Conservation (phyloP, 192 early-diverging fungal species). For the Glomus cerebriforme region DNA sequence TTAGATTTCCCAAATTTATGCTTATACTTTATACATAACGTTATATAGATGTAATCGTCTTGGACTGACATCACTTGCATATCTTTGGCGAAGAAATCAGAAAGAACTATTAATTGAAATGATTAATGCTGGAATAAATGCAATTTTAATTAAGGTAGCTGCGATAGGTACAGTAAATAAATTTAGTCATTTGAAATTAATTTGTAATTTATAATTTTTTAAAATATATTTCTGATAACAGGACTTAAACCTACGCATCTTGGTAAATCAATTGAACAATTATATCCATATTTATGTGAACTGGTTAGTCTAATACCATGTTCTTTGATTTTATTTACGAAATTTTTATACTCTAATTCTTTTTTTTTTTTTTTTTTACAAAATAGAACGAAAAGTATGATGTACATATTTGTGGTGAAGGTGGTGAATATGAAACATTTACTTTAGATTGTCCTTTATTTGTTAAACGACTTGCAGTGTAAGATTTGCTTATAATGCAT, state of each 20-base stretch:
- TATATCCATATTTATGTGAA: conserved; percentile 72
- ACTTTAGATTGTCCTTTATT: conserved; percentile 93
- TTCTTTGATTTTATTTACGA: background rate
- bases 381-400: conserved; percentile 69
- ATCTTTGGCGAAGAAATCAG: conserved; percentile 91
- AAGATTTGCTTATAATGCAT: conserved; percentile 33
- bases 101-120: conserved; percentile 81
- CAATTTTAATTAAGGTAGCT: conserved; percentile 93
- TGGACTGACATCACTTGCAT: conserved; percentile 80
- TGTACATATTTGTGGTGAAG: conserved; percentile 92
- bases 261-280: conserved; percentile 75
- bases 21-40: background rate
- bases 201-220: background rate
- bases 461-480: conserved; percentile 80
- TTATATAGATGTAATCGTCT: conserved; percentile 72
- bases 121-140: conserved; percentile 74
- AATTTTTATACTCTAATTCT: background rate
- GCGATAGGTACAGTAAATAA: conserved; percentile 47
- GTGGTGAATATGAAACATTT: conserved; percentile 96
- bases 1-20: background rate
- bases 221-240: conserved; percentile 14
- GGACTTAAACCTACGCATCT: conserved; percentile 75
- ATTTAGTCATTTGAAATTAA: conserved; percentile 31
- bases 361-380: background rate
- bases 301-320: conserved; percentile 49